These are phyloP conservation scores for Moniliella sp. DNA, from an alignment of 1,284 basidiomycete genomes.

Conservation along the genomic window DNA sequence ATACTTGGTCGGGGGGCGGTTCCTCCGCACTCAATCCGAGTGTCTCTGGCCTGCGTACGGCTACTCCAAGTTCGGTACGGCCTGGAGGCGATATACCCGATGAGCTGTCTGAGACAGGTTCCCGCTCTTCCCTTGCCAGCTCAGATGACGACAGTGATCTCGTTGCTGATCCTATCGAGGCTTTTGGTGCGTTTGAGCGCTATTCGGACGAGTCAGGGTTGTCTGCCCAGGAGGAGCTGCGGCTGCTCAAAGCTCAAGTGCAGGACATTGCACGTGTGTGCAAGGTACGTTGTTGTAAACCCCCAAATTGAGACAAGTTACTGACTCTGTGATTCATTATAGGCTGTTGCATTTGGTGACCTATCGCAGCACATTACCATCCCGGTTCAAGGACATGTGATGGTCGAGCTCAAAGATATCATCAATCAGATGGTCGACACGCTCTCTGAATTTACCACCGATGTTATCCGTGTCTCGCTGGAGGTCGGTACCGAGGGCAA, in stretches of 20 bases:
- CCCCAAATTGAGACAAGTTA: background rate
- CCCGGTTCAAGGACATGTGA: conserved; percentile 78
- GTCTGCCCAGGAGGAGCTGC: conserved; percentile 52
- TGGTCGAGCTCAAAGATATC: conserved; percentile 92
- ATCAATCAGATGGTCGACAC: conserved; percentile 84
- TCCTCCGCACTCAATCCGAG: too few relatives aligned
- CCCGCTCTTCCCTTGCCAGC: too few relatives aligned
- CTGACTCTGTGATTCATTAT: background rate
- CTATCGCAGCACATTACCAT: conserved; percentile 88
- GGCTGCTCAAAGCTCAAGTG: conserved; percentile 63
- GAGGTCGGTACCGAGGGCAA: conserved; percentile 44
- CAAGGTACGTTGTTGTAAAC: conserved; percentile 39
- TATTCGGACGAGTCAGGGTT: conserved; percentile 30
- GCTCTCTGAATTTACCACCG: conserved; percentile 68
- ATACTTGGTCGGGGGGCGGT: too few relatives aligned
- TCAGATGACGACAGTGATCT: too few relatives aligned
- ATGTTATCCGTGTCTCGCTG: conserved; percentile 77
- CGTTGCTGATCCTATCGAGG: too few relatives aligned
- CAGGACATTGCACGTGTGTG: conserved; percentile 78
- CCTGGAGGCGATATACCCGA: too few relatives aligned
- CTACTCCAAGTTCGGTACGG: background rate
- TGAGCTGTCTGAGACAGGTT: too few relatives aligned
- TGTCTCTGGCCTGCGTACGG: too few relatives aligned
- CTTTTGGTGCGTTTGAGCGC: conserved; percentile 26
- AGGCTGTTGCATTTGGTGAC: conserved; percentile 77